Base-by-base conservation (phyloP, 371 early-diverging fungal genomes). In the Lichtheimia ramosa region DNA sequence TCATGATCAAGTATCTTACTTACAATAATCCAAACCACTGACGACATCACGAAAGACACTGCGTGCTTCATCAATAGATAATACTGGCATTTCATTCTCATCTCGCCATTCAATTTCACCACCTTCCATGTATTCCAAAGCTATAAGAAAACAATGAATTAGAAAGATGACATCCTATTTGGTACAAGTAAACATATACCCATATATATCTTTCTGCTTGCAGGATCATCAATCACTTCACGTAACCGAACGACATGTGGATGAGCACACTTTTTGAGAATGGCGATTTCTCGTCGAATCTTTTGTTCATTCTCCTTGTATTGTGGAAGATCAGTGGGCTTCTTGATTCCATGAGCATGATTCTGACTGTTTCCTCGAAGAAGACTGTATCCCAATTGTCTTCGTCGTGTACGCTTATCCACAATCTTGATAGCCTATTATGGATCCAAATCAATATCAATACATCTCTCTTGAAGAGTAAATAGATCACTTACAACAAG, bases 191-290 rank as follows among this genome's bases (percentile, higher is more conserved):
- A 5, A 48, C 12, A 56, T 43, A 49, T 65, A 73, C 95, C 88
- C 59, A 94, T 82, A 78, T 96, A 98, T 39, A 98, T 93, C 63
- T 97, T 95, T 34, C 90, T 82, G 24, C 91, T 88, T 41, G 73
- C 83, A 14, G 95, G 95, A 69, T 95, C 95, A 73, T 98, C 97
- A 61, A 97, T 96, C 48, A 98, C 96, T 69, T 97, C 97, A 58
- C 84, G 76, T 53, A 98, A 71, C 34, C 84, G 78, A 21, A 98
- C 96, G 24, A 98, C 92, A 63, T 98, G 89, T 1, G 95, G 96
- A 64, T 98, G 98, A 23, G 82, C 77, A 68, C 94, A 93, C 72
- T 96, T 96, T 74, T 97, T 94, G 56, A 98, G 76, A 56, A 98
- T 96, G 20, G 96, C 93, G 59, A 98, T 95, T 68, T 98, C 98